Conservation (phyloP, 257 asterid genomes). For the Przewalskia tangutica region DNA sequence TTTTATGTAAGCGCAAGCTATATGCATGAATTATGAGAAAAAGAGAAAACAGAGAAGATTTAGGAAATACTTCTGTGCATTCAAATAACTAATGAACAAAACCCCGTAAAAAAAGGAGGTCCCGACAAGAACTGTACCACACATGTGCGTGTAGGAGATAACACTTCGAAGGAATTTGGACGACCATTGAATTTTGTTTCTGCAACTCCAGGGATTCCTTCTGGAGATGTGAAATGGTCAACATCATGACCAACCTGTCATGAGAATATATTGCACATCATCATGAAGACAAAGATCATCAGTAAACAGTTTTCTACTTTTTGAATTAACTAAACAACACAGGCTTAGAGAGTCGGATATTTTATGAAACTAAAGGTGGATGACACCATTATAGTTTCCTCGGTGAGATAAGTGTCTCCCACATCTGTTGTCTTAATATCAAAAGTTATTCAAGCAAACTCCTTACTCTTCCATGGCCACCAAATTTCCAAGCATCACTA, state of each 20-base stretch:
- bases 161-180: conserved; percentile 84
- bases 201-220: conserved; percentile 90
- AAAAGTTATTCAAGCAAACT: conserved; percentile 3
- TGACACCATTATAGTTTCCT: not conserved
- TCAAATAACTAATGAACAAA: not conserved
- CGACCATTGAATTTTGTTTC: conserved; percentile 89
- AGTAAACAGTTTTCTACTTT: not conserved
- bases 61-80: not conserved
- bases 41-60: not conserved
- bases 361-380: not conserved
- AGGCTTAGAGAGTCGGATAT: not conserved
- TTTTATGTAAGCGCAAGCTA: not conserved
- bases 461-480: conserved; percentile 96
- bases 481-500: conserved; percentile 85
- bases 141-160: conserved; percentile 80
- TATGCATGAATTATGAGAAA: not conserved
- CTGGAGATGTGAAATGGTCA: conserved; percentile 90
- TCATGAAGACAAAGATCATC: not conserved
- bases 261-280: not conserved
- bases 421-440: not conserved
- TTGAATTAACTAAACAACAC: not conserved
- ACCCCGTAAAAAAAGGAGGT: not conserved
- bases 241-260: conserved; percentile 68
- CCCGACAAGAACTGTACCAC: conserved; percentile 41
- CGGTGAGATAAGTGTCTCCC: not conserved